Conservation (phyloP, 257 asterid species). For the Cynanchum wilfordii region DNA sequence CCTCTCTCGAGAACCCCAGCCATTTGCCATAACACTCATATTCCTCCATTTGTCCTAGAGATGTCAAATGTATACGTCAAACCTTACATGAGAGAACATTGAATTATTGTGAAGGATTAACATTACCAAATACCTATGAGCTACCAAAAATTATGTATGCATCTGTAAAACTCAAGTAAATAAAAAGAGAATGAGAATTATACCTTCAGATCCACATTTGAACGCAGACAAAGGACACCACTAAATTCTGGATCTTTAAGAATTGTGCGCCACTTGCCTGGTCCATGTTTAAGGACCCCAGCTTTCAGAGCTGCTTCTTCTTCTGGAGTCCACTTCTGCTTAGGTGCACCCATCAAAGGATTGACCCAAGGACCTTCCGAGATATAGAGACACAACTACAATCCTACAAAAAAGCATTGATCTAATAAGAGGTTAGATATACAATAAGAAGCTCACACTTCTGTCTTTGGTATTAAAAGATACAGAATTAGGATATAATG, state of each 20-base stretch:
- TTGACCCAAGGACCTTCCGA: slow-evolving; percentile 6
- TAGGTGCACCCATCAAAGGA: slow-evolving; percentile 84
- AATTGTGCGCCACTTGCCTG: slow-evolving; percentile 97
- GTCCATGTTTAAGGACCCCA: slow-evolving; percentile 91
- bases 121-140: slow-evolving; percentile 5
- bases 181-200: background rate
- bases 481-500: background rate
- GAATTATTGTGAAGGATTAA: background rate
- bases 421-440: slow-evolving; percentile 1
- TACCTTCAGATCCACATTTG: slow-evolving; percentile 98
- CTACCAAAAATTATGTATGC: background rate
- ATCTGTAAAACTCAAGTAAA: background rate
- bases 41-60: slow-evolving; percentile 96
- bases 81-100: background rate
- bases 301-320: slow-evolving; percentile 99
- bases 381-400: background rate
- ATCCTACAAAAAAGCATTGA: background rate
- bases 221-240: slow-evolving; percentile 64
- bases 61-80: slow-evolving; percentile 15
- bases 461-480: background rate
- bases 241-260: slow-evolving; percentile 91
- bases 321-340: slow-evolving; percentile 97
- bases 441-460: background rate
- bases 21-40: slow-evolving; percentile 95
- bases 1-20: slow-evolving; percentile 89